Base-by-base conservation (phyloP, 331 rosid genomes). In the Prunus yedoensis region DNA sequence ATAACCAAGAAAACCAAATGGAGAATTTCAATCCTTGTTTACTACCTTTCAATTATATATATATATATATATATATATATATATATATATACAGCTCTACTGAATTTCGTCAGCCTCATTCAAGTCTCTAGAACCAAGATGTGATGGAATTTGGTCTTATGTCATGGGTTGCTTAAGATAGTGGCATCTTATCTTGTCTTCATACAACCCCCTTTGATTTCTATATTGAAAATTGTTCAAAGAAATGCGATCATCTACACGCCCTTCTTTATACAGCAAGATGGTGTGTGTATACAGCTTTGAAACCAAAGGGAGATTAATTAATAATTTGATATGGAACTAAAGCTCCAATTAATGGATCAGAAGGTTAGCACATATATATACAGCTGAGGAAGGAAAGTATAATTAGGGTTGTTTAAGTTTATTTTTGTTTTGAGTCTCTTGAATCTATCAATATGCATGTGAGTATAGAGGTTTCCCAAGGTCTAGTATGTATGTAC, bases 111-210 rank as follows among this genome's bases (percentile, higher is more conserved):
- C 68, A 23, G 30, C 62, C 8, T 77, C 82, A 8, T 5, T 68
- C 61, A 53, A 66, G 50, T 64, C 38, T 74, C 64, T 59, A 53
- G 69, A 83, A 77, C 49, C 65, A 23, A 50, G 52, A 63, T 78
- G 82, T 73, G 82, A 80, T 73, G 57, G 87, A 80, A 61, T 77
- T 83, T 80, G 87, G 87, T 83, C 77, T 64, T 16, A 59, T 62
- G 87, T 83, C 88, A 68, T 54, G 68, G 68, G 82, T 85, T 82
- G 84, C 88, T 85, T 85, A 72, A 77, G 18, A 47, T 74, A 51
- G 66, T 68, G 50, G 82, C 78, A 68, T 79, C 77, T 72, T 54
- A 62, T 38, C 23, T 61, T 74, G 79, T 66, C 70, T 45, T 45
- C 45, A 21, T 50, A 50, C 57, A 60, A 28, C 59, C 49, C 47